These are phyloP conservation scores for Chaetomium sp. DNA, from an alignment of 2,329 filamentous ascomycete genomes.

Conservation along the genomic window DNA sequence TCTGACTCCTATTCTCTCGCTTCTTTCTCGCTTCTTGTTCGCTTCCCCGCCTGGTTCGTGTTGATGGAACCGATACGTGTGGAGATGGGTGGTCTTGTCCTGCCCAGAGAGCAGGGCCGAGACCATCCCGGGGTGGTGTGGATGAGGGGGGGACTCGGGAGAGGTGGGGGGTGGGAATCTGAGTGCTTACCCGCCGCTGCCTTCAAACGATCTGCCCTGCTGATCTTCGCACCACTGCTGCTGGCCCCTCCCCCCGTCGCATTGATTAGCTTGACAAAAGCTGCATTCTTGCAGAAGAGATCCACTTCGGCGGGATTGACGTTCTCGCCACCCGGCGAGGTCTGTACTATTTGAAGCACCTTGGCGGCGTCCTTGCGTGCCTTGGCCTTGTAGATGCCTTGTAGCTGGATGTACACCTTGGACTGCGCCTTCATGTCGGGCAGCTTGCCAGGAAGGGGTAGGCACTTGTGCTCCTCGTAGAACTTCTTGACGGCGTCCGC, in stretches of 20 bases:
- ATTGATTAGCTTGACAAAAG: constrained; percentile 86
- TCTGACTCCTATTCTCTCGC: constrained; percentile 7
- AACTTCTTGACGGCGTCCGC: constrained; percentile 78
- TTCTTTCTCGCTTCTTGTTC: background rate
- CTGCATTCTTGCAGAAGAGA: constrained; percentile 91
- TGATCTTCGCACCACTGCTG: constrained; percentile 19
- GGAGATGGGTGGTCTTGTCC: background rate
- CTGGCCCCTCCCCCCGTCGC: constrained; percentile 42
- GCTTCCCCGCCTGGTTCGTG: background rate
- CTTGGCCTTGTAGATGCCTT: constrained; percentile 90
- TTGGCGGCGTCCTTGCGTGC: constrained; percentile 77
- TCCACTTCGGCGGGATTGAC: constrained; percentile 78
- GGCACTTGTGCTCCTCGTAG: constrained; percentile 67
- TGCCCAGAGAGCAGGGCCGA: constrained; percentile 10
- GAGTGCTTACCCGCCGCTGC: constrained; percentile 56
- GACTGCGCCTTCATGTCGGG: constrained; percentile 99
- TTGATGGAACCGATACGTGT: background rate
- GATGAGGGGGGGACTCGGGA: background rate
- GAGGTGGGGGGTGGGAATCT: background rate
- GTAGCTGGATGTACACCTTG: constrained; percentile 82
- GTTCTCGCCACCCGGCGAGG: constrained; percentile 49
- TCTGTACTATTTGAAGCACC: constrained; percentile 66
- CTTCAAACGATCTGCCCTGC: constrained; percentile 49
- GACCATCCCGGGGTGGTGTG: constrained; percentile 8
- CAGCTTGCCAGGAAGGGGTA: constrained; percentile 83